These are phyloP conservation scores for Pythium myriotylum DNA, from an alignment of 352 stramenopile species.

Conservation along the genomic window DNA sequence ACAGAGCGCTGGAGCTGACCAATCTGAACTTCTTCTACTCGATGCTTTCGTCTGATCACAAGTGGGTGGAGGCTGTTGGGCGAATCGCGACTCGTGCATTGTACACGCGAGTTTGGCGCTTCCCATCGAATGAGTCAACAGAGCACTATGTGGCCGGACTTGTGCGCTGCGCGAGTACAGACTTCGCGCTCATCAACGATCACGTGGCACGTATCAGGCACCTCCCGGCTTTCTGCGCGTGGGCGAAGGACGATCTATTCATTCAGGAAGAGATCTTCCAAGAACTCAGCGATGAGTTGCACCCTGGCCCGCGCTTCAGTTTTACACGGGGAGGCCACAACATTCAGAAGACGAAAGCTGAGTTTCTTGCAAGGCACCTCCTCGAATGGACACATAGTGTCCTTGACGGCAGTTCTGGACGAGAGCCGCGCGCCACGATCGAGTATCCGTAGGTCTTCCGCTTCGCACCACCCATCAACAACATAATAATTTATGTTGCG, in stretches of 20 bases:
- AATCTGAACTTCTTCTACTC: slow-evolving; percentile 3
- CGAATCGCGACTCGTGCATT: slow-evolving; percentile 4
- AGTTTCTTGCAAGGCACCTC: slow-evolving; percentile 30
- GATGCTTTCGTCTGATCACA: slow-evolving; percentile 19
- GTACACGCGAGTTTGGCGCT: slow-evolving; percentile 29
- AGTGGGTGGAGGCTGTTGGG: slow-evolving; percentile 12
- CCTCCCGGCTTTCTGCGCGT: slow-evolving; percentile 44
- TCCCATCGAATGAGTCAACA: slow-evolving; percentile 16
- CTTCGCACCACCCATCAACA: too few relatives aligned
- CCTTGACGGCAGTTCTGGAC: background rate
- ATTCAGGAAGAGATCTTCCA: slow-evolving; percentile 40
- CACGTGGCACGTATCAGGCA: slow-evolving; percentile 27
- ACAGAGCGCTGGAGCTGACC: slow-evolving; percentile 29
- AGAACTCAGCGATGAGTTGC: slow-evolving; percentile 28
- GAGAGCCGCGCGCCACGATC: background rate
- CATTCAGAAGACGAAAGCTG: slow-evolving; percentile 52
- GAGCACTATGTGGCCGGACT: slow-evolving; percentile 31
- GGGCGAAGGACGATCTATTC: slow-evolving; percentile 32
- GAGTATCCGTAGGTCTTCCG: background rate
- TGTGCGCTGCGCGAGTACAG: slow-evolving; percentile 36
- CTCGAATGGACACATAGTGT: slow-evolving; percentile 29
- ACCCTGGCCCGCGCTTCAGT: slow-evolving; percentile 34
- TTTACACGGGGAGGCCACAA: slow-evolving; percentile 52
- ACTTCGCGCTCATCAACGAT: slow-evolving; percentile 38
- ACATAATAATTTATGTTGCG: slow-evolving; percentile 11